A percentile compares a stretch with the other conserved stretches of the same genome.
Conservation (phyloP, 352 stramenopile species). For the Pythium sp. region DNA sequence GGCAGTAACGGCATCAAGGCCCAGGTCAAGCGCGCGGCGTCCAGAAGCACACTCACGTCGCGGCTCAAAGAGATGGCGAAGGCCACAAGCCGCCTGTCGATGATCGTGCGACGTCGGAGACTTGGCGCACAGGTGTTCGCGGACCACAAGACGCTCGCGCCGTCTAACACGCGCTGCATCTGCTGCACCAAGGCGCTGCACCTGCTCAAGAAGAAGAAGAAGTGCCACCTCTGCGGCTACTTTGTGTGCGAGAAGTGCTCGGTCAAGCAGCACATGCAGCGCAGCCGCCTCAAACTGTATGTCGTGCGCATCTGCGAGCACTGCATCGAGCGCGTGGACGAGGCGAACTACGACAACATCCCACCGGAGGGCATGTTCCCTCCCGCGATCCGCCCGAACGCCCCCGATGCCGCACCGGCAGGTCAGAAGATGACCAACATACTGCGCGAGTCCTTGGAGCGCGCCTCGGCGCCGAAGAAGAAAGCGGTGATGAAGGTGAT, state of each 20-base stretch:
- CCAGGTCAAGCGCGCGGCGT: conserved; percentile 7
- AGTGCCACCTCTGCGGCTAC: conserved; percentile 59
- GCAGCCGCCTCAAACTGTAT: conserved; percentile 32
- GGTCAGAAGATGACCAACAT: conserved; percentile 7
- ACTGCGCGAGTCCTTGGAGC: conserved; percentile 31
- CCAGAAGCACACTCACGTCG: conserved; percentile 18
- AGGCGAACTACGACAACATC: conserved; percentile 34
- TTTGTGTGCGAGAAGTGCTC: conserved; percentile 48
- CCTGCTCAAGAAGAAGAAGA: conserved; percentile 36
- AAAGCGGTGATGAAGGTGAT: conserved; percentile 38
- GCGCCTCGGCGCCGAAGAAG: conserved; percentile 24
- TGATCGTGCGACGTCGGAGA: conserved; percentile 32
- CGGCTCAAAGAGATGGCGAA: conserved; percentile 34
- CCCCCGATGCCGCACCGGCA: not conserved
- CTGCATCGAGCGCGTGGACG: conserved; percentile 41
- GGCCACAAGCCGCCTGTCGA: conserved; percentile 31
- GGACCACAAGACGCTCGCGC: conserved; percentile 17
- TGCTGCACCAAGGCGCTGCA: conserved; percentile 28
- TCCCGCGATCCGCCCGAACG: conserved; percentile 3
- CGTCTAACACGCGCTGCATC: conserved; percentile 30
- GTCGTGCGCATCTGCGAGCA: conserved; percentile 42
- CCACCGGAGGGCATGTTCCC: not conserved
- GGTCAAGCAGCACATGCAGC: conserved; percentile 34
- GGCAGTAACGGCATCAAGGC: not conserved
- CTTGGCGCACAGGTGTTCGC: conserved; percentile 39